phyloP scores from a whole-genome alignment of 2,329 filamentous ascomycete genomes.

The Colletotrichum tofieldiae region DNA sequence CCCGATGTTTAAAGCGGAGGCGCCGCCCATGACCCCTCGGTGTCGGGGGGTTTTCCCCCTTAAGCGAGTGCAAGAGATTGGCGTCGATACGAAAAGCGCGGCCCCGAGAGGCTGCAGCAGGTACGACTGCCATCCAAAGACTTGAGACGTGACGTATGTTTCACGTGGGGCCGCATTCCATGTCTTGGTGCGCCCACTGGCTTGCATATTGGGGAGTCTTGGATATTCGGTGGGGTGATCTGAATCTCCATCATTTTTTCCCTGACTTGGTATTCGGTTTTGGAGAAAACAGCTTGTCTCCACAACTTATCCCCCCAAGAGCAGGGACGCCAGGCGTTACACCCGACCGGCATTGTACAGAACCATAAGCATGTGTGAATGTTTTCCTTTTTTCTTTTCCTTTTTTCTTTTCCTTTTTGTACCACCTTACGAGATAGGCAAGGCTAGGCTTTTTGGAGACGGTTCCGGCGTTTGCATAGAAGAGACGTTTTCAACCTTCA shows the following conservation, averaged over 20 bases:
- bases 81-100: not conserved
- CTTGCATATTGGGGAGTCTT: constrained; percentile 26
- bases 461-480: constrained; percentile 23
- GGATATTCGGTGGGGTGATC: not conserved
- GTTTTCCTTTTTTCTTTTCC: not conserved
- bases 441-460: constrained; percentile 11
- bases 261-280: not conserved
- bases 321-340: not conserved
- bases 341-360: constrained; percentile 11
- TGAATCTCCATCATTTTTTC: not conserved
- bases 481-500: constrained; percentile 6
- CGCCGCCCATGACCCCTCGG: not conserved
- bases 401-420: constrained; percentile 4
- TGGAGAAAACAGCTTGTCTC: not conserved
- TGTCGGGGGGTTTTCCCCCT: not conserved
- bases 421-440: not conserved
- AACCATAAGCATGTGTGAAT: constrained; percentile 11
- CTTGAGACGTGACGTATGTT: constrained; percentile 36
- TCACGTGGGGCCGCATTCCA: constrained; percentile 20
- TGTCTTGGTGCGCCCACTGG: constrained; percentile 13
- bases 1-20: constrained; percentile 45
- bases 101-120: constrained; percentile 9
- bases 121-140: constrained; percentile 27
- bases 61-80: not conserved
- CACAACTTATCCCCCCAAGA: not conserved